Evolutionary conservation across 768 basidiomycete species (phyloP).

Genomic region (Zangia roseola): DNA sequence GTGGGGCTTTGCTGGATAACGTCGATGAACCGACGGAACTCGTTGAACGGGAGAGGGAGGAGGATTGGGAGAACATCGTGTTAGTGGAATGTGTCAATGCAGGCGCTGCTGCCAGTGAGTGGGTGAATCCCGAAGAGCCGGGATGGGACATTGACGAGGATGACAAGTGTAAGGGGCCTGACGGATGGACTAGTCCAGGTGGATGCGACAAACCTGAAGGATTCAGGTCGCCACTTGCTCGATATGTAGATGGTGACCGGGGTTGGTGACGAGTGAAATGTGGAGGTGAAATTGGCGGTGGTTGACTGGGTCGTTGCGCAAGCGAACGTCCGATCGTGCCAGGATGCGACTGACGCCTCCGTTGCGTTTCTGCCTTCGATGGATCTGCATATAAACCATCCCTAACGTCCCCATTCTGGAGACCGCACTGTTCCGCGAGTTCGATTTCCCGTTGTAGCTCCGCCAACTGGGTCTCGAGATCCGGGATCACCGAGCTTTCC

Average conservation of each 20-base stretch:
- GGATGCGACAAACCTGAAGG: slow-evolving; percentile 14
- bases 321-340: slow-evolving; percentile 28
- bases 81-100: slow-evolving; percentile 15
- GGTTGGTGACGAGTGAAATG: slow-evolving; percentile 28
- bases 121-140: slow-evolving; percentile 15
- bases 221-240: slow-evolving; percentile 15
- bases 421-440: slow-evolving; percentile 27
- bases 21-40: slow-evolving; percentile 36
- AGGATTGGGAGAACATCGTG: slow-evolving; percentile 20
- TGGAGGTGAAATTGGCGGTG: slow-evolving; percentile 26
- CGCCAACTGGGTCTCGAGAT: slow-evolving; percentile 65
- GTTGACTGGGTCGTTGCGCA: slow-evolving; percentile 13
- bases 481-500: slow-evolving; percentile 54
- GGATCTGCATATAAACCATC: slow-evolving; percentile 13
- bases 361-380: slow-evolving; percentile 20
- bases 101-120: slow-evolving; percentile 5
- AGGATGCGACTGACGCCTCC: slow-evolving; percentile 28
- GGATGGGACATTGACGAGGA: slow-evolving; percentile 18
- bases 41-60: slow-evolving; percentile 29
- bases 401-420: slow-evolving; percentile 18
- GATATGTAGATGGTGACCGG: slow-evolving; percentile 25
- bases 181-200: slow-evolving; percentile 14
- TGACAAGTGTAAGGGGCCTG: slow-evolving; percentile 10
- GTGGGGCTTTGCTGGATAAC: slow-evolving; percentile 52
- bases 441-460: slow-evolving; percentile 63